phyloP scores from a whole-genome alignment of 257 asterid genomes.

The Apocynum venetum region DNA sequence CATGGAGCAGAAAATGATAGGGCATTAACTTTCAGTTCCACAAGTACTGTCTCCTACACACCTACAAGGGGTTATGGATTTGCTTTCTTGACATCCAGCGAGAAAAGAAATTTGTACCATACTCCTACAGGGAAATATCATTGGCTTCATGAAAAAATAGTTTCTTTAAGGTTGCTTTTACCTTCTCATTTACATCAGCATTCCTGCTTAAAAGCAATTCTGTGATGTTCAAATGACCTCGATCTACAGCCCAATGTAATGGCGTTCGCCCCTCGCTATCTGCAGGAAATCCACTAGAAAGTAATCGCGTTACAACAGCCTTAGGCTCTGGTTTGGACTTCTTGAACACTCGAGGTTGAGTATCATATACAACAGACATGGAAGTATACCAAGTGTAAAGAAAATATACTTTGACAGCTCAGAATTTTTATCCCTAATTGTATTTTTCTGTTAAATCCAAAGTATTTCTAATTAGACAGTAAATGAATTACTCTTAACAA shows the following conservation, averaged over 20 bases:
- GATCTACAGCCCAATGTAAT: constrained; percentile 99
- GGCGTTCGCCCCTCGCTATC: constrained; percentile 98
- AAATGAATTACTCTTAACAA: background rate
- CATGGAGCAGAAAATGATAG: background rate
- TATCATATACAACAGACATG: background rate
- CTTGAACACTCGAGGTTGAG: background rate
- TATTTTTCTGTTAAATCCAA: background rate
- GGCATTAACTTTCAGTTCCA: constrained; percentile 2
- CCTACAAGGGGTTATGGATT: background rate
- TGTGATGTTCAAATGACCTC: constrained; percentile 70
- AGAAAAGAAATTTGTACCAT: background rate
- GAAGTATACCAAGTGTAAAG: constrained; percentile 1
- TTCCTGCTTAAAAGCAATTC: constrained; percentile 62
- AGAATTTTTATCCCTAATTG: background rate
- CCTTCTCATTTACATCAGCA: constrained; percentile 87
- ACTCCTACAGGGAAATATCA: background rate
- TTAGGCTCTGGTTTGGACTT: constrained; percentile 1
- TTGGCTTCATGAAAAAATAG: background rate
- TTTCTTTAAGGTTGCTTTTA: constrained; percentile 19
- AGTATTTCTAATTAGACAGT: background rate
- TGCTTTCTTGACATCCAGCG: background rate
- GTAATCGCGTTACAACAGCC: constrained; percentile 12
- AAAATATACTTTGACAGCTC: background rate
- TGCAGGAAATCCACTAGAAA: constrained; percentile 37
- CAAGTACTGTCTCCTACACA: background rate